These are phyloP conservation scores for Auricularia heimuer DNA, from an alignment of 768 basidiomycete genomes.

Conservation along the genomic window DNA sequence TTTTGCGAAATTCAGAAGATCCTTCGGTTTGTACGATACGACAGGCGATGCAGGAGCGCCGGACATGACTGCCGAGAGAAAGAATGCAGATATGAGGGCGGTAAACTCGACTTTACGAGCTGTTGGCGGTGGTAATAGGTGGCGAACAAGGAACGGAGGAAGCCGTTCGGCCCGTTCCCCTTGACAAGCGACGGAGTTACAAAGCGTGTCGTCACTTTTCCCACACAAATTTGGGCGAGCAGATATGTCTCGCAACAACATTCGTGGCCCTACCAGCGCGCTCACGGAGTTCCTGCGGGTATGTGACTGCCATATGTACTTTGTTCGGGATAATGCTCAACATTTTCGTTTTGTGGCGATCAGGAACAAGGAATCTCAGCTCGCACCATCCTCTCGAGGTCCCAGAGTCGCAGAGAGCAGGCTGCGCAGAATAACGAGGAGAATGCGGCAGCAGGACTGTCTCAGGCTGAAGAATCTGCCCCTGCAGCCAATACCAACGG, in stretches of 20 bases:
- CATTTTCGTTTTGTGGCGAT: neutral
- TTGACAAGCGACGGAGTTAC: neutral
- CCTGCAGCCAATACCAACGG: slow-evolving; percentile 5
- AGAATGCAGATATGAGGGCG: too few species aligned
- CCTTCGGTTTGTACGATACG: too few species aligned
- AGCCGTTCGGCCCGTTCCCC: too few species aligned
- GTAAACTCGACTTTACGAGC: too few species aligned
- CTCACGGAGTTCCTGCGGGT: slow-evolving; percentile 75
- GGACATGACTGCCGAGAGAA: too few species aligned
- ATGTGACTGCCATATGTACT: slow-evolving; percentile 9
- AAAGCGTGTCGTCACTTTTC: neutral
- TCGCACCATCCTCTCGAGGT: slow-evolving; percentile 3
- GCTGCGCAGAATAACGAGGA: slow-evolving; percentile 4
- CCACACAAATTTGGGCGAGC: neutral
- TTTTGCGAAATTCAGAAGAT: too few species aligned
- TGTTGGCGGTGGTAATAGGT: too few species aligned
- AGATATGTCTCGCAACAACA: slow-evolving; percentile 31
- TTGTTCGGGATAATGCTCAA: neutral
- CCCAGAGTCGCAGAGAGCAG: neutral
- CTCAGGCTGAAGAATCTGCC: neutral
- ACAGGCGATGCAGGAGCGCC: too few species aligned
- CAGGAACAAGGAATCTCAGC: slow-evolving; percentile 47
- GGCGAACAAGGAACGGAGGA: too few species aligned
- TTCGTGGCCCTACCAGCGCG: slow-evolving; percentile 75
- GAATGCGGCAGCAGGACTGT: slow-evolving; percentile 8